These are phyloP conservation scores for Thraustotheca clavata DNA, from an alignment of 352 stramenopile genomes.

Conservation along the genomic window DNA sequence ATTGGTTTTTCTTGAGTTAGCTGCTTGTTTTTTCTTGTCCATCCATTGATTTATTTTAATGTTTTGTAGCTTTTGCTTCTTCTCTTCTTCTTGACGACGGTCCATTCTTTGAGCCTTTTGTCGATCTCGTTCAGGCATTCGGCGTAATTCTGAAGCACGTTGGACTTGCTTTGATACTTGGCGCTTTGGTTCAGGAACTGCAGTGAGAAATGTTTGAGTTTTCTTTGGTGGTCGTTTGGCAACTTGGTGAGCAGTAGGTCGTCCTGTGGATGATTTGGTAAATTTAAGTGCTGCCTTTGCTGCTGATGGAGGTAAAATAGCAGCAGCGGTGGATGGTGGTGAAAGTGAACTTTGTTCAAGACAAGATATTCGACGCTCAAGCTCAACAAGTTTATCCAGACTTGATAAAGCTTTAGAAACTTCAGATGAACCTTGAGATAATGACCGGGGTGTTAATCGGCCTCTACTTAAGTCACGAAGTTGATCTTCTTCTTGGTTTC, in stretches of 20 bases:
- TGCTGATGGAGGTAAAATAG: neutral
- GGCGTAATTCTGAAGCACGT: conserved; percentile 8
- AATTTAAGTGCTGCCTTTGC: conserved; percentile 11
- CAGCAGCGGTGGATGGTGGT: neutral
- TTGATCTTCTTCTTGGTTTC: conserved; percentile 19
- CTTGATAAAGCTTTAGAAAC: conserved; percentile 8
- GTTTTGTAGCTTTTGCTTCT: neutral
- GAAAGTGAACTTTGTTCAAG: conserved; percentile 13
- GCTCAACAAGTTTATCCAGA: conserved; percentile 17
- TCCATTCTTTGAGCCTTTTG: conserved; percentile 13
- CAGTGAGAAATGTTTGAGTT: conserved; percentile 10
- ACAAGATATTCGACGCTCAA: conserved; percentile 14
- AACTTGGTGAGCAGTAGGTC: conserved; percentile 2
- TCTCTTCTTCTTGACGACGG: neutral
- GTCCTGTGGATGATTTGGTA: conserved; percentile 13
- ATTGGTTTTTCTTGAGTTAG: conserved; percentile 7
- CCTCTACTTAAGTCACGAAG: neutral
- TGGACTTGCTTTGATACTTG: neutral
- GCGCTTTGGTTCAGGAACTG: conserved; percentile 1
- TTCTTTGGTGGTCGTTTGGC: neutral
- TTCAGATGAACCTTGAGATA: neutral
- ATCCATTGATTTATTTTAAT: conserved; percentile 21
- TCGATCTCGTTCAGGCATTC: conserved; percentile 16
- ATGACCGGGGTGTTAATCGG: neutral
- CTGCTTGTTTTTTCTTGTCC: conserved; percentile 16